Evolutionary conservation across 2,329 filamentous ascomycete species (phyloP).

Genomic region (Talaromyces atroroseus): DNA sequence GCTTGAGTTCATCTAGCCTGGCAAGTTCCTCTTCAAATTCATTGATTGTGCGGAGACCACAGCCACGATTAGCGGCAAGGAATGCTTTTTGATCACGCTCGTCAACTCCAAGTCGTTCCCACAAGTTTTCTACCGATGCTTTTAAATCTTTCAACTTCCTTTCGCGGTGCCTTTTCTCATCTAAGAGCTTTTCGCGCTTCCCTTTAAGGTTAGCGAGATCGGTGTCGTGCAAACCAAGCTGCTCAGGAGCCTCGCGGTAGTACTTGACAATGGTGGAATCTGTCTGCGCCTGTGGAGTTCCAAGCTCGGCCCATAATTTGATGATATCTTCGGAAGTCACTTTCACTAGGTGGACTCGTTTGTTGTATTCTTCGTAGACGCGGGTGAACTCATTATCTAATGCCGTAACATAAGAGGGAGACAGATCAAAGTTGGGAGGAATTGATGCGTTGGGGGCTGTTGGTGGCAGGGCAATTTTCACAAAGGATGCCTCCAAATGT

Average conservation of each 20-base stretch:
- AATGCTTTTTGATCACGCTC: constrained; percentile 79
- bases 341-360: constrained; percentile 70
- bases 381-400: constrained; percentile 88
- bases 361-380: constrained; percentile 94
- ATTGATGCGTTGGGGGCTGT: constrained; percentile 70
- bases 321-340: constrained; percentile 77
- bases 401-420: constrained; percentile 75
- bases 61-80: constrained; percentile 80
- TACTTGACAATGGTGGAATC: constrained; percentile 81
- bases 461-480: constrained; percentile 78
- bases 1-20: constrained; percentile 84
- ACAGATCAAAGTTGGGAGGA: constrained; percentile 85
- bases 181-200: constrained; percentile 74
- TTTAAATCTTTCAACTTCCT: constrained; percentile 70
- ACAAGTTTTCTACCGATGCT: constrained; percentile 73
- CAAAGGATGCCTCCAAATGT: constrained; percentile 84
- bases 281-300: constrained; percentile 87
- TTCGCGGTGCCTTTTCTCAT: constrained; percentile 85
- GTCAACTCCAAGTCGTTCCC: constrained; percentile 81
- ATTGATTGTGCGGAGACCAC: constrained; percentile 85
- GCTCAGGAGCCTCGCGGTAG: constrained; percentile 85
- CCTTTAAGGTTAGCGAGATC: constrained; percentile 67
- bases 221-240: constrained; percentile 84
- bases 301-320: constrained; percentile 90
- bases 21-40: constrained; percentile 89